phyloP scores from a whole-genome alignment of 345 rosid species.

The Arabis hirsuta region DNA sequence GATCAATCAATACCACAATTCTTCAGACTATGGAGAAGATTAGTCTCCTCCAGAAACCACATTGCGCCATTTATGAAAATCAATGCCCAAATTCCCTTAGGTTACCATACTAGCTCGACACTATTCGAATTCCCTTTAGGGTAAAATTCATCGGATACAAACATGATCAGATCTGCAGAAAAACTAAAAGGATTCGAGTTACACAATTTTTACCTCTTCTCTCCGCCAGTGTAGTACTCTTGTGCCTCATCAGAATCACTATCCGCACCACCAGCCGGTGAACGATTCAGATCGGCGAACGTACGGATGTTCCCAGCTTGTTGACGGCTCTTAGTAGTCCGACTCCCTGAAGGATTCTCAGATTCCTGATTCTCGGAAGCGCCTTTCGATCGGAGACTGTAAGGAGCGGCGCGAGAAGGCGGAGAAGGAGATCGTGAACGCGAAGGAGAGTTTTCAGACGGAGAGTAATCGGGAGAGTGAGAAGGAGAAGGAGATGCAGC shows the following conservation, averaged over 20 bases:
- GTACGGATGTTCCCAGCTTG: slow-evolving; percentile 70
- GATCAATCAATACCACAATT: background rate
- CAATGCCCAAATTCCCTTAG: background rate
- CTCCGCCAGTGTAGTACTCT: slow-evolving; percentile 86
- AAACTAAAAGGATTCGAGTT: background rate
- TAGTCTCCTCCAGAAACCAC: too few species aligned
- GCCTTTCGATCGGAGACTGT: slow-evolving; percentile 62
- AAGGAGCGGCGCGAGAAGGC: slow-evolving; percentile 53
- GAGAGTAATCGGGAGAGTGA: slow-evolving; percentile 56
- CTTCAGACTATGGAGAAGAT: too few species aligned
- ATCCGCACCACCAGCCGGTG: slow-evolving; percentile 43
- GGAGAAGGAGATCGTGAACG: slow-evolving; percentile 72
- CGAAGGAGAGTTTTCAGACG: slow-evolving; percentile 58
- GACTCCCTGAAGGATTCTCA: slow-evolving; percentile 49
- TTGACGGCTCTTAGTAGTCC: slow-evolving; percentile 44
- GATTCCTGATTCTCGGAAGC: slow-evolving; percentile 28
- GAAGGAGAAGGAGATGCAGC: slow-evolving; percentile 49
- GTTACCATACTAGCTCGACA: background rate
- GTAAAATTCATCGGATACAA: background rate
- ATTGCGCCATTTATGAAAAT: slow-evolving; percentile 1
- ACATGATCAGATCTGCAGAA: slow-evolving; percentile 15
- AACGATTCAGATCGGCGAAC: slow-evolving; percentile 82
- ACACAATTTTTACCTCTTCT: slow-evolving; percentile 63
- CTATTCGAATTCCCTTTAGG: background rate
- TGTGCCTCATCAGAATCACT: slow-evolving; percentile 71